Base-by-base conservation (phyloP, 163 green algal genomes). In the Prototheca cutis region DNA sequence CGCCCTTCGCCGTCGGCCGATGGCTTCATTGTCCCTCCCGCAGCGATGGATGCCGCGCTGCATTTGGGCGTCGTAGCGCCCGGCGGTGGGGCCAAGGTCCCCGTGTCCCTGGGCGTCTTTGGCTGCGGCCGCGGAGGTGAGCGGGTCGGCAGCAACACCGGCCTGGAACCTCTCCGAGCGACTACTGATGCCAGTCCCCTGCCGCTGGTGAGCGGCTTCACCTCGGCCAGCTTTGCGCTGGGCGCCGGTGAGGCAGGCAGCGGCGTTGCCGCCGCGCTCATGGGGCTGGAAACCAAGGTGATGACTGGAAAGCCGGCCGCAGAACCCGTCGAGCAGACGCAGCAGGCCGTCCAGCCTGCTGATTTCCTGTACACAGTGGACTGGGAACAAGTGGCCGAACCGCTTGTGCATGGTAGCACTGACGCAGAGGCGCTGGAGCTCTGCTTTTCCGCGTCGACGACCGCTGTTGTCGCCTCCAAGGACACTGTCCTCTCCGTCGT, bases 31-130 rank as follows among this genome's bases (percentile, higher is more conserved):
- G 66, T 68, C 19, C 78, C 82, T 8, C 72, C 68, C 4, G 59
- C 78, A 30, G 54, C 76, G 48, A 68, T 82, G n/a, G 83, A 90
- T 60, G 71, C 67, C 42, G 70, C 70, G 19, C 69, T 91, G 10
- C 84, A 91, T 59, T 70, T 91, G 13, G 84, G 83, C 4, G 84
- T 87, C 27, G 54, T 71, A 1, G 32, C 66, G 10, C 80, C 78
- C 5, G 68, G 58, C 21, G 65, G 58, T 29, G 71, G 64, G 4
- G 80, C 82, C 33, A 88, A 86, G 61, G 73, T 91, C 1, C 84
- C 84, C 4, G 70, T 88, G 5, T 63, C 69, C 24, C 53, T 86
- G 15, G 73, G 32, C 6, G 61, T 55, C 25, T 84, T 69, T 48
- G 32, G 40, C 40, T 48, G 13, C 6, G 34, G 19, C 10, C 32